Conservation (phyloP, 257 asterid genomes). For the Gardenia jasminoides region DNA sequence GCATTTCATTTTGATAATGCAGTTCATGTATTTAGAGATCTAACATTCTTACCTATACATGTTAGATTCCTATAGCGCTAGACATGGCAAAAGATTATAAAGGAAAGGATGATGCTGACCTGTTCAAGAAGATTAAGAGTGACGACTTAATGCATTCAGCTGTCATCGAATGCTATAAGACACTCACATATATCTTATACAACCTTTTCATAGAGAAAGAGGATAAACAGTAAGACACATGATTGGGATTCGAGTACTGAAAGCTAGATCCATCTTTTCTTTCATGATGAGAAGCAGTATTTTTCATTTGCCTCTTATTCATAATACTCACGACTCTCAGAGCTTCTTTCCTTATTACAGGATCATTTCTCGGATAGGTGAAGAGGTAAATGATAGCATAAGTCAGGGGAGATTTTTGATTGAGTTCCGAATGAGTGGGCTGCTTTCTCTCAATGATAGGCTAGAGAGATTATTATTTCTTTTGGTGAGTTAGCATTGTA, state of each 20-base stretch:
- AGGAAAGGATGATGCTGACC: slow-evolving; percentile 80
- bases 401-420: slow-evolving; percentile 44
- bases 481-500: slow-evolving; percentile 49
- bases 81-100: slow-evolving; percentile 96
- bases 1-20: slow-evolving; percentile 8
- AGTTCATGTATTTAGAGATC: slow-evolving; percentile 25
- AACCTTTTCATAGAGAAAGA: slow-evolving; percentile 58
- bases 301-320: slow-evolving; percentile 14
- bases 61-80: slow-evolving; percentile 92
- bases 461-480: slow-evolving; percentile 66
- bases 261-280: neutral
- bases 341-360: slow-evolving; percentile 41
- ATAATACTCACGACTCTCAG: slow-evolving; percentile 14
- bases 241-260: slow-evolving; percentile 11
- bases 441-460: slow-evolving; percentile 69
- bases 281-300: neutral
- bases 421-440: slow-evolving; percentile 69
- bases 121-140: slow-evolving; percentile 74
- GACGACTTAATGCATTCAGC: slow-evolving; percentile 90
- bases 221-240: slow-evolving; percentile 63
- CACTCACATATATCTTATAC: slow-evolving; percentile 60
- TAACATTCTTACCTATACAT: slow-evolving; percentile 21
- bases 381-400: slow-evolving; percentile 70
- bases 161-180: slow-evolving; percentile 87
- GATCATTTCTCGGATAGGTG: slow-evolving; percentile 56